phyloP scores from a whole-genome alignment of 371 early-diverging fungal species.

The Funneliformis caledonium region DNA sequence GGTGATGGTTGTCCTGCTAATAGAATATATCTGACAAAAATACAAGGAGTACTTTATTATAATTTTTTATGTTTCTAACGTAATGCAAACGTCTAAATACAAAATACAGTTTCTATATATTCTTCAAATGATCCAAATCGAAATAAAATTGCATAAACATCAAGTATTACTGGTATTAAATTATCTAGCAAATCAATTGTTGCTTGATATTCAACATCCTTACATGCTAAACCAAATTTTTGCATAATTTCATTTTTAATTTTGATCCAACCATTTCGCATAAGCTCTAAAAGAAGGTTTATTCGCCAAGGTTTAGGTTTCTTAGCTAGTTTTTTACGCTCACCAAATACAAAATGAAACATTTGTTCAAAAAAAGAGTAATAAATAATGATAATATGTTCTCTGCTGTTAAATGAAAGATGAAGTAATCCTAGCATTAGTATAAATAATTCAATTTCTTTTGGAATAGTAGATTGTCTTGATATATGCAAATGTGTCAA shows the following conservation, averaged over 20 bases:
- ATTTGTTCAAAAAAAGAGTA: neutral
- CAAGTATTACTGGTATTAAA: neutral
- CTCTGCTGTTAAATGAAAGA: neutral
- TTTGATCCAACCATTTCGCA: neutral
- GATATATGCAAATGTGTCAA: too few relatives aligned
- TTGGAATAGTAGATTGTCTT: neutral
- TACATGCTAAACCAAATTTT: neutral
- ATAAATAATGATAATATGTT: neutral
- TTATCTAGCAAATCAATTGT: neutral
- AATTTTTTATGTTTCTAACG: too few relatives aligned
- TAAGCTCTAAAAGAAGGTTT: neutral
- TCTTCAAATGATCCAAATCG: too few relatives aligned
- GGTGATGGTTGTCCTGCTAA: too few relatives aligned
- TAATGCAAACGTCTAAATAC: too few relatives aligned
- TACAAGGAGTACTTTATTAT: too few relatives aligned
- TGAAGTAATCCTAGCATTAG: neutral
- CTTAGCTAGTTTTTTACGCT: neutral
- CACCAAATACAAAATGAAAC: constrained; percentile 8
- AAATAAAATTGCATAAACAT: neutral
- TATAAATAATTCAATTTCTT: neutral
- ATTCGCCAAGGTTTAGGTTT: neutral
- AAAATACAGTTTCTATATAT: too few relatives aligned
- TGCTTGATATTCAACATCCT: neutral
- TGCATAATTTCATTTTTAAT: neutral
- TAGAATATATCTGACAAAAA: too few relatives aligned